Conservation (phyloP, 23 red algal species). For the Gracilaria caudata region DNA sequence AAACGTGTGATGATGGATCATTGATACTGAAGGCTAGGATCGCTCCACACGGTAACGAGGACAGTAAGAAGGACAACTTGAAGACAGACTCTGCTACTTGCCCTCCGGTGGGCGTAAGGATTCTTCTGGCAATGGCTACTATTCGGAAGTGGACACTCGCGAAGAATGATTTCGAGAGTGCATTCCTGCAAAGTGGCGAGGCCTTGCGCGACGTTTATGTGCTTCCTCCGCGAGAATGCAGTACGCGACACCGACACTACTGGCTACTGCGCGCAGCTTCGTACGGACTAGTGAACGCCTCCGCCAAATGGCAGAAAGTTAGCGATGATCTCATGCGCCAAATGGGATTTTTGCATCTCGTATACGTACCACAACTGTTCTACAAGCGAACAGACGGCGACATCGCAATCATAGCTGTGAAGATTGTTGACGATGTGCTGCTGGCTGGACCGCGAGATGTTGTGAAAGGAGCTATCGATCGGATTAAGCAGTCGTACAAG, state of each 20-base stretch:
- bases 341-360: conserved; percentile 17
- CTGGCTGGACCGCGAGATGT: conserved; percentile 4
- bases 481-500: conserved; percentile 32
- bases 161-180: conserved; percentile 18
- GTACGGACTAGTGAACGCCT: conserved; percentile 43
- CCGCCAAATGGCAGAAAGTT: conserved; percentile 33
- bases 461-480: background rate
- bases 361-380: conserved; percentile 38
- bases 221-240: conserved; percentile 16
- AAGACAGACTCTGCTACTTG: conserved; percentile 17
- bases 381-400: conserved; percentile 1
- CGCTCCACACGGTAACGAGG: conserved; percentile 35
- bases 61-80: conserved; percentile 4
- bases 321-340: conserved; percentile 8
- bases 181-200: conserved; percentile 30
- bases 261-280: conserved; percentile 10
- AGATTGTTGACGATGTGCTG: conserved; percentile 24
- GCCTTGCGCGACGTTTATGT: conserved; percentile 6
- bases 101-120: conserved; percentile 24
- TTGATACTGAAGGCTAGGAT: conserved; percentile 33
- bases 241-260: background rate
- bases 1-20: conserved; percentile 5
- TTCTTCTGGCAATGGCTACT: background rate
- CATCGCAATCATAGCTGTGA: conserved; percentile 6
- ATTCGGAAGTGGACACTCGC: background rate